Conservation (phyloP, 371 early-diverging fungal species). For the Rhizopus delemar region DNA sequence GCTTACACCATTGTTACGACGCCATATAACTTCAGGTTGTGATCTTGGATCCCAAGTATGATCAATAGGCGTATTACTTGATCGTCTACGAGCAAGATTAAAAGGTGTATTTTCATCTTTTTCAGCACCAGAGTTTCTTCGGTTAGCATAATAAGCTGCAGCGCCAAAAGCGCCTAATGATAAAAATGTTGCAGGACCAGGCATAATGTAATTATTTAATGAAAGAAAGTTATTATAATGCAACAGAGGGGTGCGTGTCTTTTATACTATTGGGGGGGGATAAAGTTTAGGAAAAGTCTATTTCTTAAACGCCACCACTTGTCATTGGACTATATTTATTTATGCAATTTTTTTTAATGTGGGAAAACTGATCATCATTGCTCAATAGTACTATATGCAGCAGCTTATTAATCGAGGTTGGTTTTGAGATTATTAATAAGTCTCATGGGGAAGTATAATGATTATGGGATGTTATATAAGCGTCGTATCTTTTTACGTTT, state of each 20-base stretch:
- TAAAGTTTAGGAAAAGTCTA: background rate
- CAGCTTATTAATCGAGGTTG: too few species aligned
- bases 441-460: too few species aligned
- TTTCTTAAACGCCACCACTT: slow-evolving; percentile 1
- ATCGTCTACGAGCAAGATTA: slow-evolving; percentile 38
- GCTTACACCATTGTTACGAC: slow-evolving; percentile 45
- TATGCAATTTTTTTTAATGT: background rate
- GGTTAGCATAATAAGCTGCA: slow-evolving; percentile 34
- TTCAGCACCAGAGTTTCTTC: slow-evolving; percentile 20
- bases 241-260: background rate
- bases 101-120: slow-evolving; percentile 23
- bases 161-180: slow-evolving; percentile 50
- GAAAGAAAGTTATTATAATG: background rate
- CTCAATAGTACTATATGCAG: too few species aligned
- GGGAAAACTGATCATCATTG: too few species aligned
- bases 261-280: background rate
- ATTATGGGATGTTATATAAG: too few species aligned
- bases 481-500: too few species aligned
- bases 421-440: too few species aligned
- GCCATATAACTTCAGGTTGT: slow-evolving; percentile 47
- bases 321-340: background rate
- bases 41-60: slow-evolving; percentile 33
- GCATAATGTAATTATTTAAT: slow-evolving; percentile 25
- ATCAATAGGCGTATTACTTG: slow-evolving; percentile 30
- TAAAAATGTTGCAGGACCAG: slow-evolving; percentile 45